Conservation (phyloP, 2,329 filamentous ascomycete species). For the Cryphonectria japonica region DNA sequence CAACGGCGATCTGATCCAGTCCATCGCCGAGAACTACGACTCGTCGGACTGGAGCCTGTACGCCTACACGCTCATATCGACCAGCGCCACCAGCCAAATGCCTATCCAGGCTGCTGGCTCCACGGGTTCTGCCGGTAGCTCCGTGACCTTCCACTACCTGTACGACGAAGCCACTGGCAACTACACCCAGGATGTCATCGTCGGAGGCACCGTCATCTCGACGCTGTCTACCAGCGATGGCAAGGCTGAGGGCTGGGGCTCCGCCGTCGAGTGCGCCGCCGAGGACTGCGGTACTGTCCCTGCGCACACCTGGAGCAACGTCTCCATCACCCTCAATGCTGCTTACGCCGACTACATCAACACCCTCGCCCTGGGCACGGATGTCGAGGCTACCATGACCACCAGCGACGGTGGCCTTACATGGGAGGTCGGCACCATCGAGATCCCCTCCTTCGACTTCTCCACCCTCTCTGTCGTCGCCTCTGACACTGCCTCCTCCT, state of each 20-base stretch:
- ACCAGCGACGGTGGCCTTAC: slow-evolving; percentile 25
- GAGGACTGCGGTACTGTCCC: slow-evolving; percentile 69
- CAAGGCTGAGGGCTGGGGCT: slow-evolving; percentile 48
- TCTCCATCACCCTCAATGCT: slow-evolving; percentile 26
- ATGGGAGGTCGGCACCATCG: slow-evolving; percentile 29
- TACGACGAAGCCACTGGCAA: slow-evolving; percentile 42
- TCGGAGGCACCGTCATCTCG: slow-evolving; percentile 42
- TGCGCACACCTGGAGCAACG: slow-evolving; percentile 29
- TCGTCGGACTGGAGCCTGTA: slow-evolving; percentile 44
- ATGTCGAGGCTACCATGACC: slow-evolving; percentile 24
- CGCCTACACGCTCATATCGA: slow-evolving; percentile 47
- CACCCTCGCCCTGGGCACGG: slow-evolving; percentile 20
- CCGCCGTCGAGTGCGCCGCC: slow-evolving; percentile 64
- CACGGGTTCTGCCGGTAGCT: slow-evolving; percentile 35
- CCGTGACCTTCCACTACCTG: slow-evolving; percentile 46
- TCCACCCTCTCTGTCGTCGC: not conserved
- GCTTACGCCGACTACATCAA: slow-evolving; percentile 25
- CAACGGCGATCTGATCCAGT: slow-evolving; percentile 51
- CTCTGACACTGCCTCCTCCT: not conserved
- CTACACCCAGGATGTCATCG: slow-evolving; percentile 45
- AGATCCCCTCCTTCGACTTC: slow-evolving; percentile 26
- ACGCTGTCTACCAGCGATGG: slow-evolving; percentile 50
- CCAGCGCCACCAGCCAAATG: slow-evolving; percentile 38
- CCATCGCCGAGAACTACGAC: slow-evolving; percentile 45
- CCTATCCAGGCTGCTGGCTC: slow-evolving; percentile 39